phyloP scores from a whole-genome alignment of 1,284 basidiomycete genomes.

The Baeospora myosura region DNA sequence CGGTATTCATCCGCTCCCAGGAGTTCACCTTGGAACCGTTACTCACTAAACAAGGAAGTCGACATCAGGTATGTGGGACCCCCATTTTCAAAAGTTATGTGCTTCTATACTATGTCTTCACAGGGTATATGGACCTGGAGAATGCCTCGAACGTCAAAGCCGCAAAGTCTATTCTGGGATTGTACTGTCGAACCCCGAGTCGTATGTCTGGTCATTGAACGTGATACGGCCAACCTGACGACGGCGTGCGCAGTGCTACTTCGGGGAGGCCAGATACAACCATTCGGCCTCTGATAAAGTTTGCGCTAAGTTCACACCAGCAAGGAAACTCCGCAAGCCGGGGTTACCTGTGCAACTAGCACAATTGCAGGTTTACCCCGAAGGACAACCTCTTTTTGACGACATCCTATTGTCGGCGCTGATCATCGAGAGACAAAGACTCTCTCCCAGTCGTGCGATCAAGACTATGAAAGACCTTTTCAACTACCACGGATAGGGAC shows the following conservation, averaged over 20 bases:
- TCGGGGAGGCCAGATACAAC: background rate
- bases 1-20: constrained; percentile 10
- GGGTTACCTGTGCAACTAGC: constrained; percentile 3
- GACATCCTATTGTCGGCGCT: constrained; percentile 22
- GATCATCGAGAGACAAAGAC: constrained; percentile 17
- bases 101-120: background rate
- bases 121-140: constrained; percentile 7
- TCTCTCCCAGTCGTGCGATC: background rate
- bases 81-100: background rate
- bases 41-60: background rate
- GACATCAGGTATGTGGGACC: background rate
- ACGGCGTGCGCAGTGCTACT: background rate
- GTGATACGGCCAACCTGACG: background rate
- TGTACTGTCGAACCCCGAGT: background rate
- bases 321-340: constrained; percentile 9
- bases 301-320: constrained; percentile 10
- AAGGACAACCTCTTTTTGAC: constrained; percentile 19
- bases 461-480: background rate
- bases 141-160: constrained; percentile 1
- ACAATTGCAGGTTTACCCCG: constrained; percentile 12
- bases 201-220: background rate
- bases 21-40: constrained; percentile 8
- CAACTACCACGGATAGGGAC: too few species aligned
- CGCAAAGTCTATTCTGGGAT: constrained; percentile 5
- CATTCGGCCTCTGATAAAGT: background rate